Evolutionary conservation across 225 moss, liverwort and hornwort genomes (phyloP).

Genomic region (Polytrichum commune): DNA sequence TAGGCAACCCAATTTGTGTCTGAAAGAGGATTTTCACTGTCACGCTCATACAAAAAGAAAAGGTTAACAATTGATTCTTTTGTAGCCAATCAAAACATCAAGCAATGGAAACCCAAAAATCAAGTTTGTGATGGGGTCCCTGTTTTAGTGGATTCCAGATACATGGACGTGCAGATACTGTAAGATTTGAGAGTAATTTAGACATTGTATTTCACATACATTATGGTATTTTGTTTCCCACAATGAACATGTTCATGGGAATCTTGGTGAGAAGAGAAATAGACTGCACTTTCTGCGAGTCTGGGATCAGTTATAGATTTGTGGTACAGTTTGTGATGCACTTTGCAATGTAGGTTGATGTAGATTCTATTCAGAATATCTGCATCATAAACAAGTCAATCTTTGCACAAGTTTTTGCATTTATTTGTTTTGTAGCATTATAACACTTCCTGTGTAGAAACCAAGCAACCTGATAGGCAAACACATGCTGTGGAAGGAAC

Average conservation of each 20-base stretch:
- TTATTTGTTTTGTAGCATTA: no score
- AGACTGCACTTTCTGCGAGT: not conserved
- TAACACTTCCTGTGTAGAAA: no score
- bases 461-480: no score
- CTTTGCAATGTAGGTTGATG: no score
- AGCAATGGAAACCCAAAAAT: slow-evolving; percentile 18
- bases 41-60: slow-evolving; percentile 12
- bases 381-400: no score
- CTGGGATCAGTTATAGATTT: no score
- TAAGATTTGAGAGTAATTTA: not conserved
- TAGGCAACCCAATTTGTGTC: slow-evolving; percentile 17
- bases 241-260: not conserved
- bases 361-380: no score
- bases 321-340: no score
- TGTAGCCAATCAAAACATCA: slow-evolving; percentile 29
- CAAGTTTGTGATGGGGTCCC: slow-evolving; percentile 13
- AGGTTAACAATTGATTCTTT: slow-evolving; percentile 18
- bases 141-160: slow-evolving; percentile 12
- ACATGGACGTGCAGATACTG: slow-evolving; percentile 12
- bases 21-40: slow-evolving; percentile 23
- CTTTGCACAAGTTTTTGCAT: no score
- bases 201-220: not conserved
- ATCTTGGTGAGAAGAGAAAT: not conserved
- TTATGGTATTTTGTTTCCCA: not conserved
- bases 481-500: no score